Conservation (phyloP, 2,329 filamentous ascomycete species). For the Xylaria sp. region DNA sequence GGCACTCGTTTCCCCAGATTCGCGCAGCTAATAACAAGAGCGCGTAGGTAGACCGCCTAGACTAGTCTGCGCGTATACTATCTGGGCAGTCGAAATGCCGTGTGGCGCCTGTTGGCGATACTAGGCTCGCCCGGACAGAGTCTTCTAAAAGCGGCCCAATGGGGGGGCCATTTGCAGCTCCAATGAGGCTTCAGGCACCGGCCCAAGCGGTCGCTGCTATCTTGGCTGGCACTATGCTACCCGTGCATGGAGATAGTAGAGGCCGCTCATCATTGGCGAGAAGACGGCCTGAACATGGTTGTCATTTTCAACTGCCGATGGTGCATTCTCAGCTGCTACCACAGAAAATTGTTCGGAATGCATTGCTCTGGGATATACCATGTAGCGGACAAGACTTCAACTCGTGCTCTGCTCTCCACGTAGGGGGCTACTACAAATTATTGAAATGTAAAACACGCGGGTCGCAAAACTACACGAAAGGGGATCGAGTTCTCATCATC, state of each 20-base stretch:
- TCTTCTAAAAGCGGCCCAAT: slow-evolving; percentile 20
- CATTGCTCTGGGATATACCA: slow-evolving; percentile 20
- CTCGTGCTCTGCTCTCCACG: slow-evolving; percentile 6
- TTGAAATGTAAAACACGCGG: slow-evolving; percentile 20
- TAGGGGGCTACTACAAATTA: slow-evolving; percentile 8
- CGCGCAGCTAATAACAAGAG: slow-evolving; percentile 10
- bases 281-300: slow-evolving; percentile 17
- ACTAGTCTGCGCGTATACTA: slow-evolving; percentile 6
- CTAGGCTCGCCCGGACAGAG: slow-evolving; percentile 9
- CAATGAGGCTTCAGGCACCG: slow-evolving; percentile 23
- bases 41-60: slow-evolving; percentile 2
- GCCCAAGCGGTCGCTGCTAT: slow-evolving; percentile 18
- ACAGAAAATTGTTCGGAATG: slow-evolving; percentile 9
- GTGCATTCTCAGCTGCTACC: slow-evolving; percentile 21
- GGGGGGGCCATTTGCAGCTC: neutral
- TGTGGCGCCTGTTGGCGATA: slow-evolving; percentile 9
- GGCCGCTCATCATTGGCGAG: slow-evolving; percentile 12
- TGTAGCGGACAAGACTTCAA: slow-evolving; percentile 10
- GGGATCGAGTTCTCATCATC: slow-evolving; percentile 5
- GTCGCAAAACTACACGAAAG: slow-evolving; percentile 8
- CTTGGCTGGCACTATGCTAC: slow-evolving; percentile 10
- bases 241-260: slow-evolving; percentile 16
- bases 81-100: slow-evolving; percentile 11
- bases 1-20: slow-evolving; percentile 18
- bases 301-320: slow-evolving; percentile 28